Evolutionary conservation across 208 protist genomes (phyloP), one percentile per base, ranked within the genome.

Genomic region (Trypanosoma mega): DNA sequence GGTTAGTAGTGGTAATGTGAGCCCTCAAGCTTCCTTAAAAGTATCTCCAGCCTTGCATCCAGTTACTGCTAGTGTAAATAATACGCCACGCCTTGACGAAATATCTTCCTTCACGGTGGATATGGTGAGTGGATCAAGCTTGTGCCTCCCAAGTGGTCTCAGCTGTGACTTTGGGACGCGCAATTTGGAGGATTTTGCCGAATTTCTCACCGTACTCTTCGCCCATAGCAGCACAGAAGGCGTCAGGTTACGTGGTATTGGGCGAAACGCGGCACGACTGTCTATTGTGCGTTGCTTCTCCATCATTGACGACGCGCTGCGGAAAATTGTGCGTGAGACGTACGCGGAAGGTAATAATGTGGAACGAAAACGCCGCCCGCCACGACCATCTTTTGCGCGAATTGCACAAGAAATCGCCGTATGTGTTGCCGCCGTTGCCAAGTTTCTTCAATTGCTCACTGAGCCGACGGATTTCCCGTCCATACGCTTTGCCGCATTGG

Each of bases 261-360:
- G 68, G 7, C 82, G 79, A 31, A 84, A 71, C 23, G 66, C 86
- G 29, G 76, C 68, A 11, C 75, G 74, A 12, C 66, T 94, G 11
- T 50, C 79, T n/a, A 79, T 78, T 47, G 84, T 90, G 29, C 83
- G 87, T 31, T 94, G 83, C 71, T 76, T 74, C 63, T 90, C 83
- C 20, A 83, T 78, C 26, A 73, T 91, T 39, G 68, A 70, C 21
- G 75, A 76, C 12, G 73, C 77, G 7, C 73, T 91, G 41, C 76
- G 86, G 59, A 76, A 91, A 66, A 79, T 90, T 11, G 48, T 76
- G 39, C 68, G 70, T 24, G 77, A 82, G 23, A 75, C 76, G 33
- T 88, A 91, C 62, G 46, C 30, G 23, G 47, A 59, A 7, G 14
- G 21, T 46, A 5, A 2, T 18, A 63, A 49, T 29, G 23, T 27